phyloP scores from a whole-genome alignment of 108 stramenopile genomes.

The Schizochytrium sp. region DNA sequence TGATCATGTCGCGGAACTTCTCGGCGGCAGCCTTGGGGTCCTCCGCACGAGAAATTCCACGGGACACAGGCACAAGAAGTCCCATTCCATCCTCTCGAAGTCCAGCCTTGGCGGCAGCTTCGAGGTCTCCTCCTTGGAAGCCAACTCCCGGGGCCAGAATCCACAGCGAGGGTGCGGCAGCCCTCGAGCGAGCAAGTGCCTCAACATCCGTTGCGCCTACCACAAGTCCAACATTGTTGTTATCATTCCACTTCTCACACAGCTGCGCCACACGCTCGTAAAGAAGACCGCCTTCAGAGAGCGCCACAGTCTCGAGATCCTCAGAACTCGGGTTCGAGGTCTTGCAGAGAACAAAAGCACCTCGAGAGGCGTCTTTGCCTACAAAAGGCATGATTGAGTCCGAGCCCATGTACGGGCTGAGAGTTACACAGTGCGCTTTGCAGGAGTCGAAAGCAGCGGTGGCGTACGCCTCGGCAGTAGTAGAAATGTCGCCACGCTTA shows the following conservation, averaged over 20 bases:
- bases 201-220: conserved; percentile 94
- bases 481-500: conserved; percentile 97
- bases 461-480: conserved; percentile 93
- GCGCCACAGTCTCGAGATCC: conserved; percentile 84
- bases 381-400: conserved; percentile 95
- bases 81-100: conserved; percentile 83
- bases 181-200: conserved; percentile 83
- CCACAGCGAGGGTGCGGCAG: conserved; percentile 86
- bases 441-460: conserved; percentile 86
- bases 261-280: conserved; percentile 89
- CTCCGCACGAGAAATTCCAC: conserved; percentile 86
- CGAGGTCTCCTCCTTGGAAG: conserved; percentile 91
- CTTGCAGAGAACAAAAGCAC: conserved; percentile 97
- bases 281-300: conserved; percentile 71
- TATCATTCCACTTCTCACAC: conserved; percentile 77
- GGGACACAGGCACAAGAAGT: conserved; percentile 91
- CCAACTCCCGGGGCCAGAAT: conserved; percentile 97
- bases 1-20: conserved; percentile 81
- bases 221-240: conserved; percentile 87
- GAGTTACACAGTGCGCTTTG: conserved; percentile 90
- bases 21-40: conserved; percentile 87
- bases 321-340: conserved; percentile 95
- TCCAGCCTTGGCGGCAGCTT: conserved; percentile 83
- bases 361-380: conserved; percentile 77
- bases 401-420: conserved; percentile 95